Evolutionary conservation across 2,329 filamentous ascomycete genomes (phyloP).

Genomic region (Aspergillus aculeatus): DNA sequence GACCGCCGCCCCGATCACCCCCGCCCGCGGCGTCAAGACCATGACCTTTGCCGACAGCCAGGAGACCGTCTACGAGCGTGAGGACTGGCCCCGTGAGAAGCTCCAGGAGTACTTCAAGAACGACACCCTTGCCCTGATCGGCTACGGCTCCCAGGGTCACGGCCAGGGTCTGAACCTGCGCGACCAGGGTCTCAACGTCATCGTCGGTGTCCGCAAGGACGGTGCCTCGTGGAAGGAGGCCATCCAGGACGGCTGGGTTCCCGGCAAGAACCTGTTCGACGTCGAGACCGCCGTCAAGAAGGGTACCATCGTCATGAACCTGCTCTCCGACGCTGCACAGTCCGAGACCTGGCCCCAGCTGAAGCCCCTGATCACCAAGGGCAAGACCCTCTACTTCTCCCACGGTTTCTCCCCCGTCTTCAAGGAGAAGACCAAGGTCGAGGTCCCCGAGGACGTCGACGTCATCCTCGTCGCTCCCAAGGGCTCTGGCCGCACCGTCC

Average conservation of each 20-base stretch:
- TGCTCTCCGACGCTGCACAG: constrained; percentile 96
- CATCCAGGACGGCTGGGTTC: constrained; percentile 93
- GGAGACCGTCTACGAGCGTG: constrained; percentile 96
- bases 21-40: constrained; percentile 84
- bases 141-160: constrained; percentile 97
- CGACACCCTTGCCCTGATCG: constrained; percentile 97
- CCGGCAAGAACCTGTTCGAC: constrained; percentile 98
- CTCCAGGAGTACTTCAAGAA: constrained; percentile 99
- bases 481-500: constrained; percentile 97
- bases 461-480: constrained; percentile 99
- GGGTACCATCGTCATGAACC: constrained; percentile 98
- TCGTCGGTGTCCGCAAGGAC: constrained; percentile 97
- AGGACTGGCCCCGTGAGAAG: constrained; percentile 98
- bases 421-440: constrained; percentile 99
- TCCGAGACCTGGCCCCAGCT: constrained; percentile 97
- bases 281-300: constrained; percentile 92
- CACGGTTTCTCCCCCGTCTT: constrained; percentile 99
- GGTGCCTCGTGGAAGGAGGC: constrained; percentile 99
- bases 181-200: constrained; percentile 99
- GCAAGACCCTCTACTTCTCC: constrained; percentile 99
- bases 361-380: constrained; percentile 97
- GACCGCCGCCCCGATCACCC: constrained; percentile 45
- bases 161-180: constrained; percentile 99
- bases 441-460: constrained; percentile 91
- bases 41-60: constrained; percentile 96